phyloP scores from a whole-genome alignment of 2,329 filamentous ascomycete species.

The Keithomyces neogunnii region DNA sequence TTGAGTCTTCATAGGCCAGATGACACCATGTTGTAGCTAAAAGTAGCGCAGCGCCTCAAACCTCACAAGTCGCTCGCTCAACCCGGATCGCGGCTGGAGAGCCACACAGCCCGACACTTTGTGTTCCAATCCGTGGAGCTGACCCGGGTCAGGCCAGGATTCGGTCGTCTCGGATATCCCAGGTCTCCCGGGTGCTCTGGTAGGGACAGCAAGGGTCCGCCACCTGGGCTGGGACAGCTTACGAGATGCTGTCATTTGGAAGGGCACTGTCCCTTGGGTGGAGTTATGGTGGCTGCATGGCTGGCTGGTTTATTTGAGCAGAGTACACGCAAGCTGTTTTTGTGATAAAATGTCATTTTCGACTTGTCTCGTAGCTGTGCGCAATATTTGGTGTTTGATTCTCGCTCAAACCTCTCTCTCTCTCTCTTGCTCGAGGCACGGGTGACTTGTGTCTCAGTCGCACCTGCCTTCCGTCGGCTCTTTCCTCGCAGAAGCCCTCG shows the following conservation, averaged over 20 bases:
- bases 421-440: background rate
- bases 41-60: no score
- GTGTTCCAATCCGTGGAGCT: no score
- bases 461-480: background rate
- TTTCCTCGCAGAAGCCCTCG: background rate
- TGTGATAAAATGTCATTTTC: no score
- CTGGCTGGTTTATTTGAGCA: background rate
- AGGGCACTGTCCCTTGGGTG: background rate
- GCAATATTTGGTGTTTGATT: background rate
- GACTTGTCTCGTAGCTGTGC: no score
- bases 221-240: background rate
- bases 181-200: background rate
- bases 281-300: background rate
- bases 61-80: no score
- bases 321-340: no score
- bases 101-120: no score
- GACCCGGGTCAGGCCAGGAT: no score
- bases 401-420: background rate
- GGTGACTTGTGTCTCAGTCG: background rate
- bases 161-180: no score
- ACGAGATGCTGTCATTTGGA: background rate
- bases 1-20: no score
- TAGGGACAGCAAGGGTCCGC: background rate
- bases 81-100: no score
- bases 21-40: no score